Evolutionary conservation across 345 rosid species (phyloP).

Genomic region (Eutrema yunnanense): DNA sequence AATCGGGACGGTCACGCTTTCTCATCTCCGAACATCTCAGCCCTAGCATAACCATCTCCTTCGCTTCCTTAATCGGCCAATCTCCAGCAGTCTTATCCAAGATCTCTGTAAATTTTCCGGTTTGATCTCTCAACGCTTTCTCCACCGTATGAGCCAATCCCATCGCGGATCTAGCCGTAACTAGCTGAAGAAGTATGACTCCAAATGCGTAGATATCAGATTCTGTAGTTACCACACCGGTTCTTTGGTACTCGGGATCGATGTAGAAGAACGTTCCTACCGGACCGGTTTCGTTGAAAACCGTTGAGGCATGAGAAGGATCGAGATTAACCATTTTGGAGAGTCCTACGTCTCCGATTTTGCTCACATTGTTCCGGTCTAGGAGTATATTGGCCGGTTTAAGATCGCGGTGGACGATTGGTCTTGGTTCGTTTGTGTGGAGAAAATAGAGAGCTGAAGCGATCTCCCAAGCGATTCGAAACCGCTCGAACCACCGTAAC

Average conservation of each 20-base stretch:
- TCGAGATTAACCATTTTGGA: slow-evolving; percentile 51
- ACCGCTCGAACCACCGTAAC: slow-evolving; percentile 71
- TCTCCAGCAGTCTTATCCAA: slow-evolving; percentile 64
- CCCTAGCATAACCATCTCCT: slow-evolving; percentile 59
- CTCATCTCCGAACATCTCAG: slow-evolving; percentile 70
- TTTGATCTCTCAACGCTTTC: slow-evolving; percentile 49
- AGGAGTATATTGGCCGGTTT: slow-evolving; percentile 90
- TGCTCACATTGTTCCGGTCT: slow-evolving; percentile 71
- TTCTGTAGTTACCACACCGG: slow-evolving; percentile 59
- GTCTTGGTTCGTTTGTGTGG: slow-evolving; percentile 67
- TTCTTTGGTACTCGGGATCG: slow-evolving; percentile 91
- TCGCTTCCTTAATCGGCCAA: slow-evolving; percentile 76
- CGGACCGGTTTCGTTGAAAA: slow-evolving; percentile 53
- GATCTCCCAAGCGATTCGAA: slow-evolving; percentile 78
- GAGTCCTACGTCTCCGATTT: slow-evolving; percentile 88
- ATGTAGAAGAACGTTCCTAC: slow-evolving; percentile 82
- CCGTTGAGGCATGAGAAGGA: slow-evolving; percentile 34
- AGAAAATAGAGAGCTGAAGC: slow-evolving; percentile 76
- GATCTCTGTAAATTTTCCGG: slow-evolving; percentile 41
- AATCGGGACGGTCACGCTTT: slow-evolving; percentile 68
- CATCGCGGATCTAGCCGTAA: slow-evolving; percentile 66
- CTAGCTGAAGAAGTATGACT: slow-evolving; percentile 66
- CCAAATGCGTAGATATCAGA: slow-evolving; percentile 89
- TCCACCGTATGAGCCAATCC: slow-evolving; percentile 63
- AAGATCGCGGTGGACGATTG: slow-evolving; percentile 81